These are phyloP conservation scores for Clitocybe nebularis DNA, from an alignment of 1,284 basidiomycete species.

Conservation along the genomic window DNA sequence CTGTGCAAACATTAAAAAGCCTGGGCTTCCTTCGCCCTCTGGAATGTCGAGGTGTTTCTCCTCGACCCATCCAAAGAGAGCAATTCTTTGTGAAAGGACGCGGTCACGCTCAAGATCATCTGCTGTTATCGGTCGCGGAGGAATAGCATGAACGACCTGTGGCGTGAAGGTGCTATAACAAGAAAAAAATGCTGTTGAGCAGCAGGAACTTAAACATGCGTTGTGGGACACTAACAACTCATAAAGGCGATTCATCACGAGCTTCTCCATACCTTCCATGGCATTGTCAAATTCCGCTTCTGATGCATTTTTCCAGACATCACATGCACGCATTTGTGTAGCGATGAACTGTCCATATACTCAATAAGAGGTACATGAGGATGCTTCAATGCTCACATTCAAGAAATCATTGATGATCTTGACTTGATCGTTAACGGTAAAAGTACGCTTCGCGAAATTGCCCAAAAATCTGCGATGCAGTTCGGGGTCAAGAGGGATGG, in stretches of 20 bases:
- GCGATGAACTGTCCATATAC: slow-evolving; percentile 70
- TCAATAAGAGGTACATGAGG: slow-evolving; percentile 1
- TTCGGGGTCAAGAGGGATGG: not conserved
- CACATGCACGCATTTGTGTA: slow-evolving; percentile 79
- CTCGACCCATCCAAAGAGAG: slow-evolving; percentile 86
- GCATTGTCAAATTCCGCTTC: slow-evolving; percentile 94
- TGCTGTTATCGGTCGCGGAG: slow-evolving; percentile 79
- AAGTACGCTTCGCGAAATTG: slow-evolving; percentile 87
- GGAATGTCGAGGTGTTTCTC: slow-evolving; percentile 89
- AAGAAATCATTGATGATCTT: slow-evolving; percentile 93
- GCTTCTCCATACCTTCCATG: slow-evolving; percentile 98
- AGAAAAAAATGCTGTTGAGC: too few relatives aligned
- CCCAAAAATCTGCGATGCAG: slow-evolving; percentile 67
- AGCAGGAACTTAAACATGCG: too few relatives aligned
- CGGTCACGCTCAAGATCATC: slow-evolving; percentile 96
- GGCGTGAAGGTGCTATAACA: slow-evolving; percentile 82
- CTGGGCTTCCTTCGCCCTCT: slow-evolving; percentile 61
- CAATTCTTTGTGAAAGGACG: slow-evolving; percentile 87
- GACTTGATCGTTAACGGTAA: slow-evolving; percentile 87
- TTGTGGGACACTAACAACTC: slow-evolving; percentile 68
- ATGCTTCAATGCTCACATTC: slow-evolving; percentile 46
- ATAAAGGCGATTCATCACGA: slow-evolving; percentile 98
- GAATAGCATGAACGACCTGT: slow-evolving; percentile 58
- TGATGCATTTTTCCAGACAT: slow-evolving; percentile 75
- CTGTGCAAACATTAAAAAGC: slow-evolving; percentile 92